phyloP scores from a whole-genome alignment of 805 yeast genomes.

The Phaffomyces opuntiae region DNA sequence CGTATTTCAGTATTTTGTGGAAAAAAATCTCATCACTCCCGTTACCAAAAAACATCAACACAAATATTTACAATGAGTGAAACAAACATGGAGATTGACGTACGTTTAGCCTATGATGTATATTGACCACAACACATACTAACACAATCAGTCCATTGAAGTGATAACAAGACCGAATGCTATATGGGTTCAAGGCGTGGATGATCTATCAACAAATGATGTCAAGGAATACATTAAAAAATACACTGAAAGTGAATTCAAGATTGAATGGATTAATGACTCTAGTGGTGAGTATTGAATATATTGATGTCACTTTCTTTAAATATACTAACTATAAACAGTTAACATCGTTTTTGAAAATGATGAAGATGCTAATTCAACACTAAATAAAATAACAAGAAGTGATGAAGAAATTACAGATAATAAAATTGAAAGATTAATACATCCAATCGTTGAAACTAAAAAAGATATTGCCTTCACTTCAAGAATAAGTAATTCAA shows the following conservation, averaged over 20 bases:
- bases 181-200: constrained; percentile 21
- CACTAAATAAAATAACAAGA: constrained; percentile 10
- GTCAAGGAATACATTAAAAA: constrained; percentile 15
- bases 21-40: no score
- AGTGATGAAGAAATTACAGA: constrained; percentile 1
- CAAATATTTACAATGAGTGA: neutral
- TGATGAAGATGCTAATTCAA: constrained; percentile 11
- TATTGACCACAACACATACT: no score
- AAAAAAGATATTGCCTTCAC: constrained; percentile 13
- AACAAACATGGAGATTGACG: constrained; percentile 18
- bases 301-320: no score
- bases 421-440: constrained; percentile 6
- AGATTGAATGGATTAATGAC: constrained; percentile 24
- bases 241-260: constrained; percentile 13
- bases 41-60: no score
- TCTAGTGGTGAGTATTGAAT: constrained; percentile 12
- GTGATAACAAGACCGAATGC: constrained; percentile 17
- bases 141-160: constrained; percentile 2
- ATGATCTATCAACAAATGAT: constrained; percentile 19
- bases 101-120: neutral
- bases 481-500: constrained; percentile 14
- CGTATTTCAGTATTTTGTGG: no score
- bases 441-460: constrained; percentile 4
- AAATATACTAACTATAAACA: constrained; percentile 1
- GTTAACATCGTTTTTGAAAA: constrained; percentile 21